These are phyloP conservation scores for Hawksworthiomyces lignivorus DNA, from an alignment of 2,329 filamentous ascomycete genomes.

Conservation along the genomic window DNA sequence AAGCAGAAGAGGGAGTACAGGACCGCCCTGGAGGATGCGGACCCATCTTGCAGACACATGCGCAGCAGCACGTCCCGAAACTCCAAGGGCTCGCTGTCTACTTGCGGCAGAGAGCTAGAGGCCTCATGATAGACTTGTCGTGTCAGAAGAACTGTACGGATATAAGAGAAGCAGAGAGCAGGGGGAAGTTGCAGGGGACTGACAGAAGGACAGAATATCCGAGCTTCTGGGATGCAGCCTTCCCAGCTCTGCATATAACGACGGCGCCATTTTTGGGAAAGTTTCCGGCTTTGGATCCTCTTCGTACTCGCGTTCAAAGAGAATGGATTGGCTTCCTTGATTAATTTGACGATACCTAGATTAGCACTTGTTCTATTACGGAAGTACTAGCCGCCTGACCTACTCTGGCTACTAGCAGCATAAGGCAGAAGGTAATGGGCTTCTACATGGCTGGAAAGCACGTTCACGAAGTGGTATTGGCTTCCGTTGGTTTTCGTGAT, in stretches of 20 bases:
- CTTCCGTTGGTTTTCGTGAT: too few relatives aligned
- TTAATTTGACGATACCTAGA: not conserved
- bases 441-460: not conserved
- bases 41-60: conserved; percentile 10
- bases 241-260: conserved; percentile 3
- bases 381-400: too few relatives aligned
- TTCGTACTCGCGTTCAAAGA: not conserved
- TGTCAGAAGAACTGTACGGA: too few relatives aligned
- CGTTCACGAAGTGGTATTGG: conserved; percentile 9
- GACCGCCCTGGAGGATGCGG: conserved; percentile 4
- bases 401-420: not conserved
- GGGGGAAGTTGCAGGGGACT: not conserved
- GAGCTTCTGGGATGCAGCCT: not conserved
- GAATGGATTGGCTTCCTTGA: conserved; percentile 1
- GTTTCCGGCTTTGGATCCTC: not conserved
- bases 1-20: conserved; percentile 9
- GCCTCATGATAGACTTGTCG: conserved; percentile 14
- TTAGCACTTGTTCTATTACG: too few relatives aligned
- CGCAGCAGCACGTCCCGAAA: conserved; percentile 12
- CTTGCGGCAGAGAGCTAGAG: conserved; percentile 7
- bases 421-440: conserved; percentile 1
- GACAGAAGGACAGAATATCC: conserved; percentile 9
- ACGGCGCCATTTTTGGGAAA: not conserved
- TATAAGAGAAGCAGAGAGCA: too few relatives aligned
- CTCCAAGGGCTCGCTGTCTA: conserved; percentile 7